Evolutionary conservation across 1,284 basidiomycete genomes (phyloP).

Genomic region (Ceraceosorus guamensis): DNA sequence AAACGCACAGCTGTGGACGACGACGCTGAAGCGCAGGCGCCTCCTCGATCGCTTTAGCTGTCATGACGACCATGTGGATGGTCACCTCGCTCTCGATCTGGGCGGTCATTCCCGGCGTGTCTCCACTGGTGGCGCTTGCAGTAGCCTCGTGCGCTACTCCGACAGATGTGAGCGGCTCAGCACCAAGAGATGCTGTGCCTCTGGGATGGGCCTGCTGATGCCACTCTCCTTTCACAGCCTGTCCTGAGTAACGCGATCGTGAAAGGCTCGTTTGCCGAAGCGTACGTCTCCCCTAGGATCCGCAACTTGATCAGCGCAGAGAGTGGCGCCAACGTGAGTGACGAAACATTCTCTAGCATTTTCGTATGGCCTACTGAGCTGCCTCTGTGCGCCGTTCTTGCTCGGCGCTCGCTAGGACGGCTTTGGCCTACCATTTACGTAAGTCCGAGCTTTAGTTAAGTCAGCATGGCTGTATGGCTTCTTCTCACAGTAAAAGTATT

Average conservation of each 20-base stretch:
- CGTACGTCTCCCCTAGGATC: slow-evolving; percentile 34
- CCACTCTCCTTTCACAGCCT: neutral
- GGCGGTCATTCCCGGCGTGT: slow-evolving; percentile 22
- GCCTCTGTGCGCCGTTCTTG: too few relatives aligned
- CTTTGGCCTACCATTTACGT: slow-evolving; percentile 31
- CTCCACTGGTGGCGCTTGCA: slow-evolving; percentile 27
- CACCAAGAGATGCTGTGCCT: too few relatives aligned
- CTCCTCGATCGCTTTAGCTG: slow-evolving; percentile 1
- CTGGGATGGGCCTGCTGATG: too few relatives aligned
- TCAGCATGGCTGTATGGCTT: too few relatives aligned
- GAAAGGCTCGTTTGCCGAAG: slow-evolving; percentile 39
- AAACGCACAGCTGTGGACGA: too few relatives aligned
- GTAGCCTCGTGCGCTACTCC: slow-evolving; percentile 28
- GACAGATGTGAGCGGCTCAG: slow-evolving; percentile 19
- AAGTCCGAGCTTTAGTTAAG: neutral
- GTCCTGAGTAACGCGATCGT: slow-evolving; percentile 37
- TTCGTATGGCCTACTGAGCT: too few relatives aligned
- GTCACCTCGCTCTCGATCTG: slow-evolving; percentile 25
- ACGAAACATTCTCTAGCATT: neutral
- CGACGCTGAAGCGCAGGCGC: too few relatives aligned
- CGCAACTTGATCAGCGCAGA: slow-evolving; percentile 40
- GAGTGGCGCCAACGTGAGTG: slow-evolving; percentile 24
- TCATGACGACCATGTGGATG: slow-evolving; percentile 39
- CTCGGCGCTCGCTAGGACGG: slow-evolving; percentile 15
- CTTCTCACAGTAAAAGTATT: neutral